Evolutionary conservation across 2,329 filamentous ascomycete species (phyloP).

Genomic region (Clarireedia homoeocarpa): DNA sequence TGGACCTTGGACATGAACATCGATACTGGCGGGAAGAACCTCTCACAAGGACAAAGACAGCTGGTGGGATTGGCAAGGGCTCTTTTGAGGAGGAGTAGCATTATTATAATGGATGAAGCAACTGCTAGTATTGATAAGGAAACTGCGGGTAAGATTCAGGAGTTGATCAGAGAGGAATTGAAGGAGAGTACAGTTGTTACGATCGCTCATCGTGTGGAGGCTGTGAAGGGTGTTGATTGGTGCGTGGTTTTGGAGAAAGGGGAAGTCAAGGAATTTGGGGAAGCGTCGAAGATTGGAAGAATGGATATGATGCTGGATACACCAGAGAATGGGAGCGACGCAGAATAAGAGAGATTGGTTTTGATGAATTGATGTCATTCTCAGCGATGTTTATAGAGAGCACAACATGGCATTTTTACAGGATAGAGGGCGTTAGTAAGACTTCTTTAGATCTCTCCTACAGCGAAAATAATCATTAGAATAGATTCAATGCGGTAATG

Average conservation of each 20-base stretch:
- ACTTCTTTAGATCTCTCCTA: too few species aligned
- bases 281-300: slow-evolving; percentile 8
- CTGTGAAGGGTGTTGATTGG: slow-evolving; percentile 50
- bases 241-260: slow-evolving; percentile 27
- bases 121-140: slow-evolving; percentile 58
- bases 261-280: slow-evolving; percentile 18
- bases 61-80: slow-evolving; percentile 57
- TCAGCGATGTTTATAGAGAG: too few species aligned
- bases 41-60: slow-evolving; percentile 58
- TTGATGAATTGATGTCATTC: neutral
- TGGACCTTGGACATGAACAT: slow-evolving; percentile 50
- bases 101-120: slow-evolving; percentile 60
- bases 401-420: too few species aligned
- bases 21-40: slow-evolving; percentile 52
- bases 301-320: neutral
- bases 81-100: slow-evolving; percentile 49
- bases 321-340: neutral
- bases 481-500: too few species aligned
- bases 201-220: slow-evolving; percentile 57
- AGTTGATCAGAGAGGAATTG: slow-evolving; percentile 48
- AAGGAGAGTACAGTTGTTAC: slow-evolving; percentile 53
- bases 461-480: too few species aligned
- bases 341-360: neutral
- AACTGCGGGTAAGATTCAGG: slow-evolving; percentile 48
- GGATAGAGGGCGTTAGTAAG: neutral